Evolutionary conservation across 2,329 filamentous ascomycete genomes (phyloP).

Genomic region (Monosporascus sp.): DNA sequence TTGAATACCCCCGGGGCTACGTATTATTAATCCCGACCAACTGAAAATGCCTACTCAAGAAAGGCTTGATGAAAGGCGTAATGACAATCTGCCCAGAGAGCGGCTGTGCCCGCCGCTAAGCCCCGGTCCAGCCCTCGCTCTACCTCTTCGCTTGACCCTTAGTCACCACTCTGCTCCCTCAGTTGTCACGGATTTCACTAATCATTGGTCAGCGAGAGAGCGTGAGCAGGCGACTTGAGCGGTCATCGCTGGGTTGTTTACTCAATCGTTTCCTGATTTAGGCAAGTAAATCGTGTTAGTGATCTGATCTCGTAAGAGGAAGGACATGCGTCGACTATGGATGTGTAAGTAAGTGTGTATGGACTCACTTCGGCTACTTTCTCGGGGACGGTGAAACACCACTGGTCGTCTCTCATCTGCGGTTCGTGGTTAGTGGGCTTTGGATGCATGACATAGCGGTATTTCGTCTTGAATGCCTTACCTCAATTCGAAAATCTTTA

Average conservation of each 20-base stretch:
- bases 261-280: constrained; percentile 4
- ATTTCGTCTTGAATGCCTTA: constrained; percentile 6
- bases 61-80: too few relatives aligned
- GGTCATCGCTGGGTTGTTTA: not conserved
- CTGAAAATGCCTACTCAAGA: too few relatives aligned
- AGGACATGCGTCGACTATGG: not conserved
- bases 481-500: constrained; percentile 23
- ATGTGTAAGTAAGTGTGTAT: not conserved
- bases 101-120: not conserved
- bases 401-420: constrained; percentile 25
- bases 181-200: not conserved
- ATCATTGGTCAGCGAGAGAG: not conserved
- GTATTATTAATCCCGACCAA: too few relatives aligned
- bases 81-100: too few relatives aligned
- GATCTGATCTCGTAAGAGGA: not conserved
- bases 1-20: too few relatives aligned
- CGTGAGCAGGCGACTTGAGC: too few relatives aligned
- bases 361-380: constrained; percentile 13
- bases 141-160: too few relatives aligned
- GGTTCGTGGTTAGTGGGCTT: constrained; percentile 1
- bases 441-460: not conserved
- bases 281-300: not conserved
- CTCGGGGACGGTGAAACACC: constrained; percentile 21
- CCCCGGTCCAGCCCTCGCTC: not conserved
- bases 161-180: too few relatives aligned